phyloP scores from a whole-genome alignment of 2,329 filamentous ascomycete genomes.

The Stagonosporopsis vannaccii region DNA sequence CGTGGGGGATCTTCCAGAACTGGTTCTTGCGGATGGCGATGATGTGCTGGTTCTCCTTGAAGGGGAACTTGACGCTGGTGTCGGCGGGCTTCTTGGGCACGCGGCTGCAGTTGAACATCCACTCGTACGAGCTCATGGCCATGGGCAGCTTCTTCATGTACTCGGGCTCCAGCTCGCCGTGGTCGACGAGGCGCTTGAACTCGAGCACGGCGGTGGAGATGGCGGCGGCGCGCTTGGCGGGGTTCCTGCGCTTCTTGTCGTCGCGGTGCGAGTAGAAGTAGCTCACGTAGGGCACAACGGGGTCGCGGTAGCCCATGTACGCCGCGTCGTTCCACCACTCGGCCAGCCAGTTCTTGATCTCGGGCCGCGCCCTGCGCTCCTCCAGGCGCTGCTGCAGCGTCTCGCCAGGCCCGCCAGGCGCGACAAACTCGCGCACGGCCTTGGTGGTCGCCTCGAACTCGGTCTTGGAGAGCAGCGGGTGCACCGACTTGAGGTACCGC shows the following conservation, averaged over 20 bases:
- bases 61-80: conserved; percentile 80
- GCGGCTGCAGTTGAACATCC: conserved; percentile 96
- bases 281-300: conserved; percentile 95
- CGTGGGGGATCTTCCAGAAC: conserved; percentile 90
- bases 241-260: conserved; percentile 85
- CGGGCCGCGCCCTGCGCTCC: conserved; percentile 78
- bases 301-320: conserved; percentile 92
- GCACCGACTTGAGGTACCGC: conserved; percentile 81
- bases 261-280: conserved; percentile 99
- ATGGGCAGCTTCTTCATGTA: conserved; percentile 99
- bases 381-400: conserved; percentile 87
- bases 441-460: conserved; percentile 79
- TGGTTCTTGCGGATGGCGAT: conserved; percentile 93
- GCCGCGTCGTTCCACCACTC: conserved; percentile 99
- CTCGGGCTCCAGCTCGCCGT: conserved; percentile 85
- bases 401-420: conserved; percentile 82
- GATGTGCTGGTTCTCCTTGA: conserved; percentile 82
- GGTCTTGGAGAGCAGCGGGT: conserved; percentile 72
- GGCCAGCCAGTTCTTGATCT: conserved; percentile 89
- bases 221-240: conserved; percentile 90
- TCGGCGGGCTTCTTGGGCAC: conserved; percentile 84
- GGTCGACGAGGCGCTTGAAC: conserved; percentile 93
- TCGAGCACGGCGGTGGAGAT: conserved; percentile 85
- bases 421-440: conserved; percentile 86
- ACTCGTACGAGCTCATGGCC: conserved; percentile 98